Base-by-base conservation (phyloP, 169 alveolate genomes). In the Plasmodium adleri region DNA sequence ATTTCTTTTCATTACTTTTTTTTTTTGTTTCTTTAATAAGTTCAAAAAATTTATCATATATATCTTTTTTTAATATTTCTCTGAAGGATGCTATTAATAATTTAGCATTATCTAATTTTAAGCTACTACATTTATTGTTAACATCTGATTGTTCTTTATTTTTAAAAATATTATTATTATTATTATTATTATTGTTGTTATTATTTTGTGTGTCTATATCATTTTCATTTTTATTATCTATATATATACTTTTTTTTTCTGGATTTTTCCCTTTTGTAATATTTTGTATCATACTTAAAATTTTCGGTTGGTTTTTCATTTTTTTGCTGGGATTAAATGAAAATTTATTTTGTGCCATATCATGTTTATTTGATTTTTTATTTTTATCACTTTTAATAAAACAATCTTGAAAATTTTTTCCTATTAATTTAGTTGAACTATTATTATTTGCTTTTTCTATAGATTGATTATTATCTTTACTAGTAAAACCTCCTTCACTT, bases 361-460 rank as follows among this genome's bases (percentile, higher is more conserved):
- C 26, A n/a, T 85, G 75, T n/a, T 68, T 72, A 43, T 24, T 64
- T 5, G 10, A 0, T 22, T 74, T 60, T n/a, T 39, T 67, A 15
- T 9, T 60, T 74, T 71, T 85, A 2, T 24, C 24, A 73, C 62
- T 59, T 64, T 52, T 71, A 13, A 85, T 49, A 32, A 58, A 85
- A 28, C 92, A 85, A 66, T 85, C 92, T 49, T 85, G 92, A 43
- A 85, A 85, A 71, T 85, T 85, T 63, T 85, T 85, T 43, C 92
- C 92, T 22, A 85, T 62, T 70, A 68, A 5, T 24, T 43, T 12
- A 0, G 15, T 20, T 7, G 15, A 1, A 56, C 74, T 67, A 43
- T 24, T 56, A 32, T 56, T 28, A 39, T 73, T 39, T 15, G 12
- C 1, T 4, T 58, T 56, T 0, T 17, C 62, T 39, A 39, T 6